These are phyloP conservation scores for Quercus bicolor DNA, from an alignment of 306 rosid species.

Conservation along the genomic window DNA sequence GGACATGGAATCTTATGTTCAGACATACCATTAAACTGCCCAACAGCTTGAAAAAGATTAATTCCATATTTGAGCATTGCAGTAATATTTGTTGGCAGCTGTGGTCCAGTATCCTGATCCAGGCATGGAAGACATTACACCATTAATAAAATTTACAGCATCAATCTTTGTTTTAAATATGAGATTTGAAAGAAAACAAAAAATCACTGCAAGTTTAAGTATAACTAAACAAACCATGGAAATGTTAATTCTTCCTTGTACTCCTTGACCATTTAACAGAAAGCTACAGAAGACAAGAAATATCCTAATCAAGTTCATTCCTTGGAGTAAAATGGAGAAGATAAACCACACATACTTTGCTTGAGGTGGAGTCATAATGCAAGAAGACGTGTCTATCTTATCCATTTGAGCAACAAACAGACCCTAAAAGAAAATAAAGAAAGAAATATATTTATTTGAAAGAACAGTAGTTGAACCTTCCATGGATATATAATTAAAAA, in stretches of 20 bases:
- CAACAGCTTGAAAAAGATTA: slow-evolving; percentile 1
- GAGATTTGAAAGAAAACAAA: not conserved
- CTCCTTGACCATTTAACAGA: not conserved
- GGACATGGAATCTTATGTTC: not conserved
- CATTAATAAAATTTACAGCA: not conserved
- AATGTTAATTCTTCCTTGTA: not conserved
- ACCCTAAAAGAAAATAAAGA: not conserved
- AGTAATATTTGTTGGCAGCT: slow-evolving; percentile 8
- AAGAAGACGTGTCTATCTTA: not conserved
- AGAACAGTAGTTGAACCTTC: not conserved
- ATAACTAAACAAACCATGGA: slow-evolving; percentile 1
- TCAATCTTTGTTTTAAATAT: not conserved
- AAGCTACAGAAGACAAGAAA: not conserved
- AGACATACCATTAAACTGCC: not conserved
- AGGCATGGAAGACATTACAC: not conserved
- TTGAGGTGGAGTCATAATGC: slow-evolving; percentile 1
- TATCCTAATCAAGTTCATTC: not conserved
- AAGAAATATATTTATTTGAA: not conserved
- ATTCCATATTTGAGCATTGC: slow-evolving; percentile 2
- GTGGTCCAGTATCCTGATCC: slow-evolving; percentile 1
- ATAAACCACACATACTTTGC: slow-evolving; percentile 1
- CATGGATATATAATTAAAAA: not conserved
- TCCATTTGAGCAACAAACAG: not conserved
- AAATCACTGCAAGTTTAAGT: not conserved
- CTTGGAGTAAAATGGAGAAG: not conserved